Base-by-base conservation (phyloP, 1,139 yeast species). In the Debaryomyces udenii region DNA sequence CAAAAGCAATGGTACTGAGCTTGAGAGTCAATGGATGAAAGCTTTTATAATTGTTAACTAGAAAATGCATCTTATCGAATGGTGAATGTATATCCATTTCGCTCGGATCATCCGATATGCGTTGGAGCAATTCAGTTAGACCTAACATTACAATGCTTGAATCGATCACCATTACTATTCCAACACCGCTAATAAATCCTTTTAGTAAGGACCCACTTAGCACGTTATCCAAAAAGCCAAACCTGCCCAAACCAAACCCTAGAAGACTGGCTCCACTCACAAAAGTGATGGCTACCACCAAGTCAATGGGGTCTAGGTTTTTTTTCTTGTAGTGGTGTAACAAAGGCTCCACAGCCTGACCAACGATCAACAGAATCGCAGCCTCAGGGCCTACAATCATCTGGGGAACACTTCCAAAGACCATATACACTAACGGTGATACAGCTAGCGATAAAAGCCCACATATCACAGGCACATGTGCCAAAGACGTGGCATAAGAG, bases 331-430 rank as follows among this genome's bases (percentile, higher is more conserved):
- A 61, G 53, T 83, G 87, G 41, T 78, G 81, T 29, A 80, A 51
- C 2, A 76, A 58, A 9, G 86, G 81, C 47, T 86, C 89, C n/a
- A 90, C 84, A 0, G 94, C 90, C 57, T 89, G 96, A 3, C 98
- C 98, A 2, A 93, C 88, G 31, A 93, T 85, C 57, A 93, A 72
- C 1, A 96, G 86, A 22, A 91, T 86, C 1, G 98, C 96, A 6
- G 93, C 94, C 57, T 93, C 99, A 0, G 99, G 99, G 0, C 98
- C 98, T 6, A 91, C 96, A 41, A 91, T 86, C 96, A 93, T 87
- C 56, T 86, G 95, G 0, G 98, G 98, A 1, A 90, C 96, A 17
- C 96, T 83, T 0, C 99, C 98, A 56, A 91, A 77, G 1, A 91
- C 50, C 39, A 88, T 74, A 58, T 93, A 93, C 3, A 93, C 74